These are phyloP conservation scores for Eucalyptus tenuipes DNA, from an alignment of 345 rosid genomes.

Conservation along the genomic window DNA sequence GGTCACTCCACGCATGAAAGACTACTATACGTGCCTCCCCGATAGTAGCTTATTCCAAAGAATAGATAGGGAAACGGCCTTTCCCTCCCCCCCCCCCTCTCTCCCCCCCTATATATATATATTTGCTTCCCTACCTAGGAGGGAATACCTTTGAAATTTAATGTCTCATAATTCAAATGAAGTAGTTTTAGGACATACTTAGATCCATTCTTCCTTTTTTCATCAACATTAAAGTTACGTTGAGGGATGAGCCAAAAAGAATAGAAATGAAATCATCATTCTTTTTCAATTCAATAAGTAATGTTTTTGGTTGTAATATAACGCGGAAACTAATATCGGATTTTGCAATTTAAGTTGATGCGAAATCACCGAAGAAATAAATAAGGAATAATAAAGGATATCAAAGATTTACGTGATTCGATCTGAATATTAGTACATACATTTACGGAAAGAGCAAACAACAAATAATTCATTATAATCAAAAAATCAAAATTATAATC, in stretches of 20 bases:
- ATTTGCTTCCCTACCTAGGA: too few species aligned
- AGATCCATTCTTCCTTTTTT: neutral
- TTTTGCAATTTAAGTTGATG: too few species aligned
- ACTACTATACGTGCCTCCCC: fast-evolving
- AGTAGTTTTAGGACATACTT: too few species aligned
- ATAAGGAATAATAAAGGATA: fast-evolving
- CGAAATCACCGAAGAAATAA: too few species aligned
- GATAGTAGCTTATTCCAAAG: fast-evolving
- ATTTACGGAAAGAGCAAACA: fast-evolving
- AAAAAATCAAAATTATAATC: too few species aligned
- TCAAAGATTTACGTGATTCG: fast-evolving
- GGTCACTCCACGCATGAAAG: fast-evolving
- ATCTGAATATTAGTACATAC: fast-evolving
- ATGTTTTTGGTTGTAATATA: too few species aligned
- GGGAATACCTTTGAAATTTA: too few species aligned
- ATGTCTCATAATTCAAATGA: too few species aligned
- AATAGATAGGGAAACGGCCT: too few species aligned
- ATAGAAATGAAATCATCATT: neutral
- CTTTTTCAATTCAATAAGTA: neutral
- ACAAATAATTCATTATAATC: fast-evolving
- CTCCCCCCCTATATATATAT: too few species aligned
- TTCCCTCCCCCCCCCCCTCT: fast-evolving
- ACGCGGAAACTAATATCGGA: fast-evolving
- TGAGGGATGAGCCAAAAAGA: neutral
- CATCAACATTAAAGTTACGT: neutral